Conservation (phyloP, 208 protist genomes). For the Wallacemonas sp. region DNA sequence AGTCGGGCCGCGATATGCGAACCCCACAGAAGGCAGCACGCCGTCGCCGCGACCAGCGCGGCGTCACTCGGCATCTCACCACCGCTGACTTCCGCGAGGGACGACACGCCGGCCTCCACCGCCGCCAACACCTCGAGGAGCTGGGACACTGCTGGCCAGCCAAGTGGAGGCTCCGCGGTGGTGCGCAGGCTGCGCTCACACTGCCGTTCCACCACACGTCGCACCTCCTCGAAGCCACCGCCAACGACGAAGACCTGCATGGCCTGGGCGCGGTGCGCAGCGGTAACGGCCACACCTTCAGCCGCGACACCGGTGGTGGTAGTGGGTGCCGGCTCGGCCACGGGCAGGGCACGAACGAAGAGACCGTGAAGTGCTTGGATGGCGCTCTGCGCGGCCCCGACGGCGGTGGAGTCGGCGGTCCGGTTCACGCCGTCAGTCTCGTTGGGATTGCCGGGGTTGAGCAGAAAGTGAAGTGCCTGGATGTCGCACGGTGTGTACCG, state of each 20-base stretch:
- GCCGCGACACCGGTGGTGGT: background rate
- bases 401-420: slow-evolving; percentile 12
- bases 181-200: slow-evolving; percentile 47
- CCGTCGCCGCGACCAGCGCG: background rate
- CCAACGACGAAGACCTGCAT: slow-evolving; percentile 34
- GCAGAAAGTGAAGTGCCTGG: slow-evolving; percentile 46
- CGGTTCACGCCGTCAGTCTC: background rate
- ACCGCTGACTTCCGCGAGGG: too few relatives aligned
- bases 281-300: background rate
- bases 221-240: slow-evolving; percentile 38
- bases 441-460: slow-evolving; percentile 19
- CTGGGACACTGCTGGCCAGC: slow-evolving; percentile 48
- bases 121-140: slow-evolving; percentile 49
- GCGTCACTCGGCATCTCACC: too few relatives aligned
- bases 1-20: background rate
- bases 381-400: slow-evolving; percentile 28
- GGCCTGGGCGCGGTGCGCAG: background rate
- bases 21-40: background rate
- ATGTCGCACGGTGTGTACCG: slow-evolving; percentile 67
- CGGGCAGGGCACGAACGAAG: slow-evolving; percentile 33
- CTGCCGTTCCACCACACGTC: slow-evolving; percentile 38
- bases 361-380: slow-evolving; percentile 48
- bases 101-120: slow-evolving; percentile 10
- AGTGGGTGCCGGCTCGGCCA: background rate
- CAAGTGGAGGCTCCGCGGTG: slow-evolving; percentile 28